Evolutionary conservation across 2,329 filamentous ascomycete species (phyloP), one percentile per base, ranked within the genome.

Genomic region (Thielaviopsis ethacetica): DNA sequence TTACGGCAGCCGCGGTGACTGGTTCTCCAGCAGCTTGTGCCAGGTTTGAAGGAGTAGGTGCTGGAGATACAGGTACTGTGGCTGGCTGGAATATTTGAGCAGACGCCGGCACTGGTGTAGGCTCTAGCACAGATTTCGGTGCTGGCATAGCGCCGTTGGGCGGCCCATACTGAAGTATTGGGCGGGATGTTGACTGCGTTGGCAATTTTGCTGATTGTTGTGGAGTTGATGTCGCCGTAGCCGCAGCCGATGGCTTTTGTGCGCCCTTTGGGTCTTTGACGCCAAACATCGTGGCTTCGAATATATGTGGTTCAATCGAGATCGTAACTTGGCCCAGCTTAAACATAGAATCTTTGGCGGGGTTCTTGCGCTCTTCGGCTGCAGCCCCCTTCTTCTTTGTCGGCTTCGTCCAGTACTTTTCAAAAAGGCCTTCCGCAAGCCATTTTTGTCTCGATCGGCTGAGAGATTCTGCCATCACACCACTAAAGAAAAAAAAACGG

Each of bases 261-360:
- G 44, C 24, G 5, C 30, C 13, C 63, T 80, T 81, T 7, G 78
- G 75, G 57, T 86, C 83, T 66, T 86, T 86, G 61, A 89, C 82
- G 21, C 80, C 78, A 66, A 78, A 90, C 74, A 90, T 80, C 53
- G 80, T 84, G 17, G 86, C 86, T 64, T 90, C 85, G 64, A 93
- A 81, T 51, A 86, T 80, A 67, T 93, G 86, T 52, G 88, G 88
- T 68, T 91, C 88, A 61, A 91, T 82, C 22, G 82, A 85, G 62
- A 94, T 82, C 38, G 83, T 83, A 62, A 87, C 83, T 64, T 79
- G 80, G 64, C 88, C 88, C 22, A 88, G 78, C 68, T 83, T 86
- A 63, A 78, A 75, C 82, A 89, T 88, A 62, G 78, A 82, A 53
- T 88, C 80, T 69, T 86, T 83, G 62, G 83, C 72, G 1, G 83